Conservation (phyloP, 495 filamentous ascomycete genomes). For the Neurospora sublineolata region DNA sequence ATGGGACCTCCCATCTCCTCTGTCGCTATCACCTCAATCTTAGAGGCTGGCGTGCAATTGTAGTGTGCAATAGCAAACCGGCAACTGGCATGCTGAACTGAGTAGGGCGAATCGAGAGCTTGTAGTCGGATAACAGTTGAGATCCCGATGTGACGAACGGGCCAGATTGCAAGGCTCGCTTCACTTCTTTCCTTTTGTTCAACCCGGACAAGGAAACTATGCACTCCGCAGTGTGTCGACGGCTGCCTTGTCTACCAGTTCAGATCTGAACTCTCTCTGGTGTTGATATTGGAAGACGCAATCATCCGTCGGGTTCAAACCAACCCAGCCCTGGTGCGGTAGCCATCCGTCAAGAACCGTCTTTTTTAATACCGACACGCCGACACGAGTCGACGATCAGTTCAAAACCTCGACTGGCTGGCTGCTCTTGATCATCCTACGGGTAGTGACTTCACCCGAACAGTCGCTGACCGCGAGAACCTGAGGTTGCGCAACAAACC, state of each 20-base stretch:
- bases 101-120: background rate
- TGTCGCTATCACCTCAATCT: background rate
- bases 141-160: background rate
- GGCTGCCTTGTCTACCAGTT: background rate
- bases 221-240: background rate
- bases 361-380: background rate
- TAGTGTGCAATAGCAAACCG: background rate
- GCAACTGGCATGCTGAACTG: background rate
- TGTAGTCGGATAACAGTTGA: background rate
- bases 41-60: background rate
- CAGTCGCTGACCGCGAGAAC: background rate
- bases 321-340: background rate
- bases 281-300: background rate
- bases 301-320: background rate
- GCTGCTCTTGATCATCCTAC: background rate
- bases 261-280: background rate
- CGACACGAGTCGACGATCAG: background rate
- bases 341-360: background rate
- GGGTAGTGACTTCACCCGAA: background rate
- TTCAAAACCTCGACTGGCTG: background rate
- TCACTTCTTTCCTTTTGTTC: background rate
- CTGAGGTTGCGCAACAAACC: constrained; percentile 2
- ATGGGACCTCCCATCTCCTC: background rate
- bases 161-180: background rate
- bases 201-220: background rate